A percentile compares a stretch with the other conserved stretches of the same genome.
Conservation (phyloP, 768 basidiomycete species). For the Fistulinella prunicolor region DNA sequence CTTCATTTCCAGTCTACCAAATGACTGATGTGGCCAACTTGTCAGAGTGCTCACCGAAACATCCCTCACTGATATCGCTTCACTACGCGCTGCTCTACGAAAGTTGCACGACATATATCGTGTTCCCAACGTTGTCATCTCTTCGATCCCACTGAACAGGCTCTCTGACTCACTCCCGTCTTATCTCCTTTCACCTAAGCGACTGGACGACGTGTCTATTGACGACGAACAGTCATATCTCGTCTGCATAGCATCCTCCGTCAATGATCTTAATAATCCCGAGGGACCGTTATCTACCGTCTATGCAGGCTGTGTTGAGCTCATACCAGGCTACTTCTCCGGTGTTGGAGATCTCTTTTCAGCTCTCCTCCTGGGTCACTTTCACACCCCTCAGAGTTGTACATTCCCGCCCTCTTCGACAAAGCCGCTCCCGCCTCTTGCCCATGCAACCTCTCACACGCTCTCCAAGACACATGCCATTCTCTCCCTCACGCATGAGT, state of each 20-base stretch:
- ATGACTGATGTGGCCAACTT: background rate
- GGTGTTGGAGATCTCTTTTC: slow-evolving; percentile 98
- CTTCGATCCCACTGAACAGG: slow-evolving; percentile 77
- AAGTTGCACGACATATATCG: slow-evolving; percentile 72
- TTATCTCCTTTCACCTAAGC: slow-evolving; percentile 33
- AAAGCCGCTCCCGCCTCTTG: slow-evolving; percentile 14
- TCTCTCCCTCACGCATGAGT: slow-evolving; percentile 55
- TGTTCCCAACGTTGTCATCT: slow-evolving; percentile 88
- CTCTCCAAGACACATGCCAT: slow-evolving; percentile 76
- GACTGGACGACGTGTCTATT: background rate
- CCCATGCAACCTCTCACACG: slow-evolving; percentile 58
- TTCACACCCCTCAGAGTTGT: slow-evolving; percentile 33
- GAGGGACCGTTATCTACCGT: slow-evolving; percentile 40
- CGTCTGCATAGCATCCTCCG: slow-evolving; percentile 76
- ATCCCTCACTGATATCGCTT: slow-evolving; percentile 59
- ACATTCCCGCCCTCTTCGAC: background rate
- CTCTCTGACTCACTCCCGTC: slow-evolving; percentile 54
- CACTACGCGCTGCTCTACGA: slow-evolving; percentile 65
- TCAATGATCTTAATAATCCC: slow-evolving; percentile 20
- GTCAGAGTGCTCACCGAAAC: slow-evolving; percentile 72
- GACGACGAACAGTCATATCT: slow-evolving; percentile 46
- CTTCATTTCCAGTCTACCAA: background rate
- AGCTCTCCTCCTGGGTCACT: slow-evolving; percentile 85
- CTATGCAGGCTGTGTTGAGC: slow-evolving; percentile 69
- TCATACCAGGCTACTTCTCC: slow-evolving; percentile 88